Conservation (phyloP, 495 filamentous ascomycete genomes). For the Hamigera avellanea region DNA sequence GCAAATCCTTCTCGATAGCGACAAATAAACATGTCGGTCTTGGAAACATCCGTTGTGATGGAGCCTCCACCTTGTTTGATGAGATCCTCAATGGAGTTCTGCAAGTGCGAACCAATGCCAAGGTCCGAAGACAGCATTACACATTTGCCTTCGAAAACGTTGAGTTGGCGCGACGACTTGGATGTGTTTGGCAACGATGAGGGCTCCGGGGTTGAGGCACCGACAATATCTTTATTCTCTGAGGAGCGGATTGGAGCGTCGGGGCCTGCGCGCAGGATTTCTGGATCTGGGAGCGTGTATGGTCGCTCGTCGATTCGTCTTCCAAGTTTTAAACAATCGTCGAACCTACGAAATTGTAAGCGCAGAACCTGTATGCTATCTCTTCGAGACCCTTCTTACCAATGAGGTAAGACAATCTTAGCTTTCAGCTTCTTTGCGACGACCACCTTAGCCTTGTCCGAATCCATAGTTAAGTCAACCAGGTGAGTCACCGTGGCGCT, state of each 20-base stretch:
- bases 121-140: conserved; percentile 58
- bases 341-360: no score
- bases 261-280: conserved; percentile 49
- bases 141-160: conserved; percentile 43
- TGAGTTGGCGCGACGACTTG: conserved; percentile 26
- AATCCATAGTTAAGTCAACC: conserved; percentile 67
- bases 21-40: conserved; percentile 74
- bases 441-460: conserved; percentile 58
- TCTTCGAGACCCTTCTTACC: no score
- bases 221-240: conserved; percentile 51
- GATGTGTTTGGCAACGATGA: conserved; percentile 34
- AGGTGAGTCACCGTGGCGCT: conserved; percentile 74
- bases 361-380: no score
- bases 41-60: conserved; percentile 52
- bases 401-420: conserved; percentile 91
- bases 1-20: conserved; percentile 72
- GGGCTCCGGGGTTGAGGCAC: conserved; percentile 60
- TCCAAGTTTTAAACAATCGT: conserved; percentile 88
- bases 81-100: conserved; percentile 54
- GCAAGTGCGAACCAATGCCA: conserved; percentile 50
- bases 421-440: conserved; percentile 49
- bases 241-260: conserved; percentile 43
- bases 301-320: conserved; percentile 77
- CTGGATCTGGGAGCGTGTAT: conserved; percentile 79
- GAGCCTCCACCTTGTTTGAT: conserved; percentile 57